Evolutionary conservation across 768 basidiomycete genomes (phyloP).

Genomic region (Leccinum pellstonianum): DNA sequence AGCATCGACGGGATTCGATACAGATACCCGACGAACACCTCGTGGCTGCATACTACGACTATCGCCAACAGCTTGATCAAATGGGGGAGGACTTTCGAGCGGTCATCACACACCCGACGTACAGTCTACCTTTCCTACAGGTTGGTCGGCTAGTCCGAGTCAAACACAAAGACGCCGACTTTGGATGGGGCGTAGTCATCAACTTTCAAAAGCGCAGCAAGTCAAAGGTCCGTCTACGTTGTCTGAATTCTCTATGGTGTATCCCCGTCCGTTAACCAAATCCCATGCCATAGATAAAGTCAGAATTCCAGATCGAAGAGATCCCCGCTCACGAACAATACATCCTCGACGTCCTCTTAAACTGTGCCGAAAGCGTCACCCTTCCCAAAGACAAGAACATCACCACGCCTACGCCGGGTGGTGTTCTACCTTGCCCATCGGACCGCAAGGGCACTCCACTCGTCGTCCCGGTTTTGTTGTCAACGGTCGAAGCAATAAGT

Average conservation of each 20-base stretch:
- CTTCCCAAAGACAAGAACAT: conserved; percentile 59
- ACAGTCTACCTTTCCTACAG: conserved; percentile 92
- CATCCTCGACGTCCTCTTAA: conserved; percentile 87
- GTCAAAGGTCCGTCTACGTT: conserved; percentile 57
- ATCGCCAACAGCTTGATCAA: conserved; percentile 89
- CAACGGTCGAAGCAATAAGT: conserved; percentile 83
- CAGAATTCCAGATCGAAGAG: conserved; percentile 65
- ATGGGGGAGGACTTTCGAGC: conserved; percentile 85
- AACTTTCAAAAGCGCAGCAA: conserved; percentile 86
- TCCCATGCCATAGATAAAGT: conserved; percentile 48
- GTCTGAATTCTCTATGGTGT: conserved; percentile 3
- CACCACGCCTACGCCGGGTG: conserved; percentile 58
- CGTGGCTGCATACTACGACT: conserved; percentile 89
- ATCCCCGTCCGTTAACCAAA: neutral
- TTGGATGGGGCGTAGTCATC: conserved; percentile 95
- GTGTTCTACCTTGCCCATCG: conserved; percentile 70
- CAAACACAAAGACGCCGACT: conserved; percentile 82
- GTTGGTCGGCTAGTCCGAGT: conserved; percentile 91
- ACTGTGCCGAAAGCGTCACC: conserved; percentile 64
- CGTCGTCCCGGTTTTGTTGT: conserved; percentile 84
- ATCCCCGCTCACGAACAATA: conserved; percentile 86
- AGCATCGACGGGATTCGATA: conserved; percentile 60
- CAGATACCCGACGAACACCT: conserved; percentile 81
- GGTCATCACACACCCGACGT: conserved; percentile 93
- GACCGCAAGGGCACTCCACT: conserved; percentile 78